phyloP scores from a whole-genome alignment of 2,329 filamentous ascomycete genomes.

The Cladosporium sp. region DNA sequence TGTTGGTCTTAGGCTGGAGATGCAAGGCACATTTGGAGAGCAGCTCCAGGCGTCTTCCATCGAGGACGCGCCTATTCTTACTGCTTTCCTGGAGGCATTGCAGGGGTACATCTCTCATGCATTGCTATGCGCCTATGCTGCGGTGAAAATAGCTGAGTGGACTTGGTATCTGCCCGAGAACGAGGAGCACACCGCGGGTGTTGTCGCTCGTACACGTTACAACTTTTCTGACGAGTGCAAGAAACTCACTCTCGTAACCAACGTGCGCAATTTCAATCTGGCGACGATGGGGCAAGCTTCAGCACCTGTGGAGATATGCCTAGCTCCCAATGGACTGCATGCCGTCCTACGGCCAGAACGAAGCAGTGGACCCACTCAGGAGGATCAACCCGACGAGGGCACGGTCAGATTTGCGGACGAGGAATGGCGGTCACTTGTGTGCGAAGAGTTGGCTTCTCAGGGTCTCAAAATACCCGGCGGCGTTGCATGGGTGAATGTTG shows the following conservation, averaged over 20 bases:
- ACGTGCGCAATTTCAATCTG: constrained; percentile 5
- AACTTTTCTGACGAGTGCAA: constrained; percentile 10
- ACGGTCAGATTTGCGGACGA: too few relatives aligned
- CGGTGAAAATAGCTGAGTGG: constrained; percentile 9
- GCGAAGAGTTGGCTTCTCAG: constrained; percentile 8
- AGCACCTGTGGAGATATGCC: neutral
- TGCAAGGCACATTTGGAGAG: neutral
- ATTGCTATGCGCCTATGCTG: constrained; percentile 3
- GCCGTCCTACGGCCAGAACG: neutral
- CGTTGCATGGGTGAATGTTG: neutral
- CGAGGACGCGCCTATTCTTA: neutral
- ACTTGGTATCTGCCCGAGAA: constrained; percentile 11
- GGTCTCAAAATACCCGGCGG: constrained; percentile 11
- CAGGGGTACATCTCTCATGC: constrained; percentile 13
- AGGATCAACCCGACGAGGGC: neutral
- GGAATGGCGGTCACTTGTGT: too few relatives aligned
- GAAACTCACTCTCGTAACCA: constrained; percentile 11
- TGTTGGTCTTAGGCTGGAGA: neutral
- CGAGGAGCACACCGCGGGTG: neutral
- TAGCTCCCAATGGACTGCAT: neutral
- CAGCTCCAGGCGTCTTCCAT: neutral
- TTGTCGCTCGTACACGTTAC: constrained; percentile 6
- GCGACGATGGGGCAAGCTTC: neutral
- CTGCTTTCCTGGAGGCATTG: constrained; percentile 15
- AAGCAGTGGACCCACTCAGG: constrained; percentile 14